These are phyloP conservation scores for Ceratocystis colombiana DNA, from an alignment of 2,329 filamentous ascomycete genomes.

Conservation along the genomic window DNA sequence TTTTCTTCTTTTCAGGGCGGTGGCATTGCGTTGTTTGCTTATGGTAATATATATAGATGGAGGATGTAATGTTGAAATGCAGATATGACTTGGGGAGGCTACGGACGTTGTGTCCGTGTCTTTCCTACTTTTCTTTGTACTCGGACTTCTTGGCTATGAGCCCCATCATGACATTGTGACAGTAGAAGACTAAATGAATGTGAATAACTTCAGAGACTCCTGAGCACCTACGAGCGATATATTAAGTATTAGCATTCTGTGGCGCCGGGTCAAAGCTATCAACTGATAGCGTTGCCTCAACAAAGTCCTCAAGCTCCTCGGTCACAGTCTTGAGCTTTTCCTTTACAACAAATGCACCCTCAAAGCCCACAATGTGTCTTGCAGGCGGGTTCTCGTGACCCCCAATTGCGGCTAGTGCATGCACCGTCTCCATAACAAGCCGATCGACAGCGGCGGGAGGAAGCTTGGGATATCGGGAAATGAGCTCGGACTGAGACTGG, in stretches of 20 bases:
- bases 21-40: constrained; percentile 2
- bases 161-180: background rate
- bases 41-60: constrained; percentile 4
- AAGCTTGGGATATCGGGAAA: constrained; percentile 65
- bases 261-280: constrained; percentile 38
- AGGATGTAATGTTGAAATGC: constrained; percentile 10
- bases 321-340: constrained; percentile 95
- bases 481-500: constrained; percentile 34
- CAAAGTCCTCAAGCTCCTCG: constrained; percentile 92
- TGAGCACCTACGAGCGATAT: too few species aligned
- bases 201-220: background rate
- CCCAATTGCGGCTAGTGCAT: constrained; percentile 82
- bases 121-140: constrained; percentile 5
- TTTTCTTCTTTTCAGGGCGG: constrained; percentile 2
- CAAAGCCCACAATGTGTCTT: constrained; percentile 83
- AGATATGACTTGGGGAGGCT: background rate
- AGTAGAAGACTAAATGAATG: background rate
- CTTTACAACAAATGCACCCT: constrained; percentile 78
- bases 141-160: background rate
- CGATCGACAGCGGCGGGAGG: constrained; percentile 57
- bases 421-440: constrained; percentile 78
- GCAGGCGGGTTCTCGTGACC: constrained; percentile 94
- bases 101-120: background rate
- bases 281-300: constrained; percentile 76
- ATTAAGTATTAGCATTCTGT: background rate